phyloP scores from a whole-genome alignment of 768 basidiomycete species.

The Leucocoprinus birnbaumii region DNA sequence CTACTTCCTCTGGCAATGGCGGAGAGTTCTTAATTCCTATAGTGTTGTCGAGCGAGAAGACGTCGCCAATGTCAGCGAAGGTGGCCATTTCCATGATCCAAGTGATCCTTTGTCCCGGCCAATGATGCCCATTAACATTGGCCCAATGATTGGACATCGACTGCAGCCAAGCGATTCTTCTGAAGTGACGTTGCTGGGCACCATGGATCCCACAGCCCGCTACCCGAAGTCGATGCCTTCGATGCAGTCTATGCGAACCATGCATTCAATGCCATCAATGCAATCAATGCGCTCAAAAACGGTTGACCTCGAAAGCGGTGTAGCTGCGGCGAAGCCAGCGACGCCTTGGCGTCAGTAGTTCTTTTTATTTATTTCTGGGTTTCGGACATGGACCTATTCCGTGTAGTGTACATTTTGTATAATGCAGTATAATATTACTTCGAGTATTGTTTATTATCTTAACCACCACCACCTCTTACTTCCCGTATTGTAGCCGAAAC shows the following conservation, averaged over 20 bases:
- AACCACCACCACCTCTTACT: too few species aligned
- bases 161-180: not conserved
- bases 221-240: not conserved
- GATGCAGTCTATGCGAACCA: not conserved
- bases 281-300: too few species aligned
- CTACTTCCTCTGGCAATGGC: slow-evolving; percentile 5
- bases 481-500: too few species aligned
- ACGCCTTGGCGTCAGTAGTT: not conserved
- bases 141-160: not conserved
- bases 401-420: too few species aligned
- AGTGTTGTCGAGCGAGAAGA: not conserved
- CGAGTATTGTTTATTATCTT: too few species aligned
- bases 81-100: not conserved
- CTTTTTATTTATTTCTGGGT: too few species aligned
- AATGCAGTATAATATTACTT: too few species aligned
- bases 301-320: too few species aligned
- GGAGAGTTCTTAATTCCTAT: not conserved
- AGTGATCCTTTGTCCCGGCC: not conserved
- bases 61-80: not conserved
- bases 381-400: too few species aligned
- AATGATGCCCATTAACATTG: not conserved
- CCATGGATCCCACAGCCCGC: not conserved
- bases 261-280: not conserved
- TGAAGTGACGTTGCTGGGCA: not conserved
- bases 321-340: not conserved